Conservation (phyloP, 2,329 filamentous ascomycete genomes). For the Furcasterigmium furcatum region DNA sequence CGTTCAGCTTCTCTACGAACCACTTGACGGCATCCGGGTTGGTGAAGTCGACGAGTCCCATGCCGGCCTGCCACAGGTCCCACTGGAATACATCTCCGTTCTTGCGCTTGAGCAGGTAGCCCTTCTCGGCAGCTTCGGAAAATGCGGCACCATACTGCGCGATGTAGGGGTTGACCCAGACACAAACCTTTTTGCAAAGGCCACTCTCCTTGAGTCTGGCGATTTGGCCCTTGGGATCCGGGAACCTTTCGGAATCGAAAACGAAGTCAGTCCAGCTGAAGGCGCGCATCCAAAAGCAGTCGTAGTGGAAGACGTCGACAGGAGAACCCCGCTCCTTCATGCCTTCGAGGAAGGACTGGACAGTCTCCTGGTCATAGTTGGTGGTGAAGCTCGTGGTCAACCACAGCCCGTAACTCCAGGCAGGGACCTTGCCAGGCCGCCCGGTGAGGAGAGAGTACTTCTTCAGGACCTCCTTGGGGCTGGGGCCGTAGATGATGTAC, state of each 20-base stretch:
- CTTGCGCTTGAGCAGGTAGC: slow-evolving; percentile 66
- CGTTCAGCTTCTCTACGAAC: slow-evolving; percentile 60
- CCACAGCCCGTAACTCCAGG: slow-evolving; percentile 76
- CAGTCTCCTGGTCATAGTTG: slow-evolving; percentile 67
- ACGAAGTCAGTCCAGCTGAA: slow-evolving; percentile 75
- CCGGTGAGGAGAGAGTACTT: slow-evolving; percentile 68
- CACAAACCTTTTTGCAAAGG: slow-evolving; percentile 62
- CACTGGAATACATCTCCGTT: slow-evolving; percentile 73
- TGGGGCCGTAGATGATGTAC: slow-evolving; percentile 69
- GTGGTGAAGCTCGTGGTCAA: slow-evolving; percentile 75
- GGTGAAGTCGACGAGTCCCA: slow-evolving; percentile 72
- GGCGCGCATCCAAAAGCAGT: slow-evolving; percentile 75
- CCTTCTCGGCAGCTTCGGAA: slow-evolving; percentile 58
- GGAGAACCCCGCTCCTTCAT: slow-evolving; percentile 64
- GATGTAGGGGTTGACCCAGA: slow-evolving; percentile 76
- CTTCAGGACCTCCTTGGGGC: slow-evolving; percentile 67
- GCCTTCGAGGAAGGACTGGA: slow-evolving; percentile 64
- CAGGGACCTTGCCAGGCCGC: slow-evolving; percentile 59
- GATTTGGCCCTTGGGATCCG: slow-evolving; percentile 64
- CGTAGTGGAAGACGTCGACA: slow-evolving; percentile 72
- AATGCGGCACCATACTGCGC: slow-evolving; percentile 68
- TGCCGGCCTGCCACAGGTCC: slow-evolving; percentile 75
- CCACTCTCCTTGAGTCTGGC: slow-evolving; percentile 59
- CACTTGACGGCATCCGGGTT: slow-evolving; percentile 65
- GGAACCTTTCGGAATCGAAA: slow-evolving; percentile 66